A percentile compares a stretch with the other conserved stretches of the same genome.
Evolutionary conservation across 2,329 filamentous ascomycete genomes (phyloP).

Genomic region (Fonsecaea pedrosoi): DNA sequence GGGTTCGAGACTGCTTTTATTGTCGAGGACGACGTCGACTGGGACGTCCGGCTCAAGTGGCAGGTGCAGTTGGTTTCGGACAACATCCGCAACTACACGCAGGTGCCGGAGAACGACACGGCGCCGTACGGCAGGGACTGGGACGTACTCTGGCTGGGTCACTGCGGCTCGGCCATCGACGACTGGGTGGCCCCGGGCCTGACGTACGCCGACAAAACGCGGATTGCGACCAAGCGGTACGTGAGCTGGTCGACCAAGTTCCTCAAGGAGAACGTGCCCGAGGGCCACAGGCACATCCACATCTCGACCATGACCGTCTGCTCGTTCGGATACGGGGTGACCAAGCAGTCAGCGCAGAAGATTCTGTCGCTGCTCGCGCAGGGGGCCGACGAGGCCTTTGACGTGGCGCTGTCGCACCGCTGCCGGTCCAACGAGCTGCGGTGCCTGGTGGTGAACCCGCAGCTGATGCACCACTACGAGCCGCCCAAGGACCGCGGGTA

Average conservation of each 20-base stretch:
- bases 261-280: background rate
- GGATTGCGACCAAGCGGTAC: background rate
- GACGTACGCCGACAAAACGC: conserved; percentile 17
- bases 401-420: conserved; percentile 45
- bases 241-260: conserved; percentile 9
- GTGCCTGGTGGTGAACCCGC: conserved; percentile 50
- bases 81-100: conserved; percentile 16
- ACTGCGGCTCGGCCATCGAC: conserved; percentile 47
- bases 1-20: conserved; percentile 50
- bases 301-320: conserved; percentile 42
- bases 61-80: conserved; percentile 27
- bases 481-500: conserved; percentile 42
- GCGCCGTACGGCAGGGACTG: conserved; percentile 57
- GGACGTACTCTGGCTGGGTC: conserved; percentile 61
- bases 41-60: conserved; percentile 48
- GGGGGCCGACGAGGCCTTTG: conserved; percentile 44
- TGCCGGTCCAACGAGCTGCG: conserved; percentile 43
- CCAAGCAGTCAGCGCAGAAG: conserved; percentile 48
- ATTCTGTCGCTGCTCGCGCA: conserved; percentile 40
- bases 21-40: conserved; percentile 56
- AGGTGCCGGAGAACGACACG: background rate
- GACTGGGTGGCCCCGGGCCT: background rate
- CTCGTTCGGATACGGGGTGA: conserved; percentile 47
- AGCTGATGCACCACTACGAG: conserved; percentile 47
- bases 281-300: conserved; percentile 13